These are phyloP conservation scores for Crepidotus variabilis DNA, from an alignment of 768 basidiomycete genomes.

Conservation along the genomic window DNA sequence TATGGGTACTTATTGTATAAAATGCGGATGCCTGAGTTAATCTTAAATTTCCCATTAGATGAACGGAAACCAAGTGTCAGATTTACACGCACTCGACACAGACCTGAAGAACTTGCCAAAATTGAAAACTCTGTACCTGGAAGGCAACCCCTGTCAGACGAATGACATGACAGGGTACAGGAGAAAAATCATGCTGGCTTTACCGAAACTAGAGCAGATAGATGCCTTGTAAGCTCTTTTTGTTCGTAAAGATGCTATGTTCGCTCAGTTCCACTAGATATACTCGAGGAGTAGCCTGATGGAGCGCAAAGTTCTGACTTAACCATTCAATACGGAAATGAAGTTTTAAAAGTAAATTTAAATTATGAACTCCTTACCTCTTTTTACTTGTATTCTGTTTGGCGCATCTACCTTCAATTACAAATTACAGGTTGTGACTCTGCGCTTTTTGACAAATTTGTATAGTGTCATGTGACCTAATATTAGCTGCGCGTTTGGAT, in stretches of 20 bases:
- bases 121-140: slow-evolving; percentile 89
- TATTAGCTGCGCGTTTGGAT: too few species aligned
- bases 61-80: slow-evolving; percentile 81
- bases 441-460: too few species aligned
- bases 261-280: neutral
- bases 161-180: slow-evolving; percentile 76
- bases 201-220: slow-evolving; percentile 89
- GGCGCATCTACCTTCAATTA: too few species aligned
- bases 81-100: slow-evolving; percentile 61
- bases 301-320: too few species aligned
- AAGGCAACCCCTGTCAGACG: slow-evolving; percentile 89
- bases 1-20: slow-evolving; percentile 68
- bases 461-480: too few species aligned
- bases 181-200: slow-evolving; percentile 82
- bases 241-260: neutral
- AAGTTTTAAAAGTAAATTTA: neutral
- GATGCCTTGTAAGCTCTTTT: slow-evolving; percentile 82
- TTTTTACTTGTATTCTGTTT: too few species aligned
- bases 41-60: slow-evolving; percentile 44
- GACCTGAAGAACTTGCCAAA: slow-evolving; percentile 58
- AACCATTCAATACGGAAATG: too few species aligned
- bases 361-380: too few species aligned
- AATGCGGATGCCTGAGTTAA: neutral
- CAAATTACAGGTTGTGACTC: too few species aligned
- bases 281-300: neutral